A percentile compares a stretch with the other conserved stretches of the same genome.
Evolutionary conservation across 2,329 filamentous ascomycete species (phyloP).

Genomic region (Colletotrichum echinochloae): DNA sequence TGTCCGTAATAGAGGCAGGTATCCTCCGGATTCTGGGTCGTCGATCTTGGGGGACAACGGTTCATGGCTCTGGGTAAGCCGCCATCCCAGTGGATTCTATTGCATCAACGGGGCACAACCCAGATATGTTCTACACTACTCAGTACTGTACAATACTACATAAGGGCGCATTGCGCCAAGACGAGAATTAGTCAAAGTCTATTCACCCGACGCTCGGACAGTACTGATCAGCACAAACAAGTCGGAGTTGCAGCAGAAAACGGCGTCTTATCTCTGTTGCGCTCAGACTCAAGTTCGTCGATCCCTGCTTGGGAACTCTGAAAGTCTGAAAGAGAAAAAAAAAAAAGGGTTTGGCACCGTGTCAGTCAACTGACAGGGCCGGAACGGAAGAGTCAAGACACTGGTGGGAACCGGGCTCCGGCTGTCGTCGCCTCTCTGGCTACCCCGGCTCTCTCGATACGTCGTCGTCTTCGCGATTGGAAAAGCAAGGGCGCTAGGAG

Average conservation of each 20-base stretch:
- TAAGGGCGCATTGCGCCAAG: slow-evolving; percentile 10
- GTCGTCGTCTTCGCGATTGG: not conserved
- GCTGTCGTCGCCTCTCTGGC: not conserved
- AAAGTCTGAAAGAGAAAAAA: not conserved
- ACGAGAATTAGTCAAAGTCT: slow-evolving; percentile 19
- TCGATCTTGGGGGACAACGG: slow-evolving; percentile 3
- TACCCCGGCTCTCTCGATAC: not conserved
- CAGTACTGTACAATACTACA: not conserved
- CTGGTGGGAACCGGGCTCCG: slow-evolving; percentile 1
- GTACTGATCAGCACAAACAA: slow-evolving; percentile 19
- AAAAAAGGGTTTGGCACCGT: not conserved
- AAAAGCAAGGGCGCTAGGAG: not conserved
- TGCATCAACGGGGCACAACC: slow-evolving; percentile 20
- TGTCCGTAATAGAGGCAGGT: not conserved
- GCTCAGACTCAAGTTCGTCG: slow-evolving; percentile 24
- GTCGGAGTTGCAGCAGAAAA: not conserved
- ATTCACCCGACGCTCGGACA: slow-evolving; percentile 25
- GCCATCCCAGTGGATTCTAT: not conserved
- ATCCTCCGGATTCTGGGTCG: slow-evolving; percentile 2
- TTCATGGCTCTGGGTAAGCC: slow-evolving; percentile 1
- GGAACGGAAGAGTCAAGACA: not conserved
- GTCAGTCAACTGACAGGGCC: slow-evolving; percentile 6
- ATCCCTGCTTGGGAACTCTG: slow-evolving; percentile 1
- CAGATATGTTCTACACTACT: slow-evolving; percentile 11
- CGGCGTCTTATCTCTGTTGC: slow-evolving; percentile 5